Evolutionary conservation across 1,139 yeast genomes (phyloP).

Genomic region (Lodderomyces oxycetoniae): DNA sequence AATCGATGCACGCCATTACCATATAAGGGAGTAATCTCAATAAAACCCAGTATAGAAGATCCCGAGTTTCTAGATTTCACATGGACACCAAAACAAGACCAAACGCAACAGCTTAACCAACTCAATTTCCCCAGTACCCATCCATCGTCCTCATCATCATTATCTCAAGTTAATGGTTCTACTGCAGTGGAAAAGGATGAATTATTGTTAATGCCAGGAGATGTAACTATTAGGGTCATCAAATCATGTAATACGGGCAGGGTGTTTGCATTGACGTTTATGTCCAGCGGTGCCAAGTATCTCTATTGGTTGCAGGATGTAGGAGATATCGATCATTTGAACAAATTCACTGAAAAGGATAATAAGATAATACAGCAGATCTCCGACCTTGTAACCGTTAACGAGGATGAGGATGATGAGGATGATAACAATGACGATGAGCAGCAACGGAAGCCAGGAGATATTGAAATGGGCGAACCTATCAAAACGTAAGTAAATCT

Average conservation of each 20-base stretch:
- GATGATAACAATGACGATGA: not conserved
- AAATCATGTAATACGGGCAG: slow-evolving; percentile 77
- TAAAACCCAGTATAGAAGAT: slow-evolving; percentile 59
- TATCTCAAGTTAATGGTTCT: slow-evolving; percentile 1
- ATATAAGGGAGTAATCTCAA: slow-evolving; percentile 67
- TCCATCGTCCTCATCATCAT: slow-evolving; percentile 9
- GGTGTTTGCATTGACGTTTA: slow-evolving; percentile 75
- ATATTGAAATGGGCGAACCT: slow-evolving; percentile 1
- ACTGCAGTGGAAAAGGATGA: slow-evolving; percentile 51
- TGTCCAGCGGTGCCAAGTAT: slow-evolving; percentile 77
- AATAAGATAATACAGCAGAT: slow-evolving; percentile 48
- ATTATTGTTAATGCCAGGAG: slow-evolving; percentile 85
- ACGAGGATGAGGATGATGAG: slow-evolving; percentile 38
- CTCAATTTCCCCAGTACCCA: too few relatives aligned
- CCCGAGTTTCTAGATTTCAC: slow-evolving; percentile 40
- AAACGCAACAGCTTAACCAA: slow-evolving; percentile 22
- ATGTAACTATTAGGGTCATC: slow-evolving; percentile 77
- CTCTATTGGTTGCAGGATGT: slow-evolving; percentile 90
- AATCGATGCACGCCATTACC: slow-evolving; percentile 72
- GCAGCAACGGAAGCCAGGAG: not conserved
- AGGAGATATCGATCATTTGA: slow-evolving; percentile 59
- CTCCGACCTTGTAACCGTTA: slow-evolving; percentile 44
- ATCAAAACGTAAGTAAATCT: slow-evolving; percentile 18
- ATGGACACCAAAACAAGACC: slow-evolving; percentile 40
- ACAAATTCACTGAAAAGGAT: slow-evolving; percentile 63